Evolutionary conservation across 768 basidiomycete genomes (phyloP).

Genomic region (Auricularia sp.): DNA sequence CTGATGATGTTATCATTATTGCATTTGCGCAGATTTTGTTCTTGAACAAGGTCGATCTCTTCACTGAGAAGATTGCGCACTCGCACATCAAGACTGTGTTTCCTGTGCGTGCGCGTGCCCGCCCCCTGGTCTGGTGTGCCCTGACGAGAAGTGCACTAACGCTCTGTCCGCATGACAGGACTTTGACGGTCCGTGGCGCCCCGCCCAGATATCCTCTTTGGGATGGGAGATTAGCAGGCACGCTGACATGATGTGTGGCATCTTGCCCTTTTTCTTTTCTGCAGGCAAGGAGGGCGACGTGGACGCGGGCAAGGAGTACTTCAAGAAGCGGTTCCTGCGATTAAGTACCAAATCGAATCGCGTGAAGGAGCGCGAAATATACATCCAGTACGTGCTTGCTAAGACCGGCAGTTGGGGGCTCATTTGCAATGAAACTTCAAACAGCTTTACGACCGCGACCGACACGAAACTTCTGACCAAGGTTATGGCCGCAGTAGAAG

Average conservation of each 20-base stretch:
- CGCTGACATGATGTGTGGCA: not conserved
- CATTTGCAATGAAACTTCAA: not conserved
- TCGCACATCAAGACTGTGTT: conserved; percentile 87
- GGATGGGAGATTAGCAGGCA: too few relatives aligned
- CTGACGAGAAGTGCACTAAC: not conserved
- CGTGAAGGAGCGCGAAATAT: conserved; percentile 80
- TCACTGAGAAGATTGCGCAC: conserved; percentile 66
- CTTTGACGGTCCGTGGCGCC: conserved; percentile 55
- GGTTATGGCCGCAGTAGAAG: conserved; percentile 95
- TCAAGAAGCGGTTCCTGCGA: conserved; percentile 73
- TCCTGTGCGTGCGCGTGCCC: conserved; percentile 40
- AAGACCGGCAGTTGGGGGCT: conserved; percentile 3
- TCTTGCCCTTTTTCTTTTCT: not conserved
- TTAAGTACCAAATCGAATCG: conserved; percentile 79
- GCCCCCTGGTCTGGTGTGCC: not conserved
- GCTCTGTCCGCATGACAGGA: conserved; percentile 37
- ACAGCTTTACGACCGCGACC: conserved; percentile 79
- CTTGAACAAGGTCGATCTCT: conserved; percentile 93
- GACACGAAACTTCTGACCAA: conserved; percentile 82
- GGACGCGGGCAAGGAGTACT: conserved; percentile 76
- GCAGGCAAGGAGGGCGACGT: conserved; percentile 36
- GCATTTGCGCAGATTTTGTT: conserved; percentile 61
- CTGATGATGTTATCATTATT: not conserved
- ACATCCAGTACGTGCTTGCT: conserved; percentile 66
- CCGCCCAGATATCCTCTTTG: not conserved